Conservation (phyloP, 345 rosid genomes). For the Brassica nigra region DNA sequence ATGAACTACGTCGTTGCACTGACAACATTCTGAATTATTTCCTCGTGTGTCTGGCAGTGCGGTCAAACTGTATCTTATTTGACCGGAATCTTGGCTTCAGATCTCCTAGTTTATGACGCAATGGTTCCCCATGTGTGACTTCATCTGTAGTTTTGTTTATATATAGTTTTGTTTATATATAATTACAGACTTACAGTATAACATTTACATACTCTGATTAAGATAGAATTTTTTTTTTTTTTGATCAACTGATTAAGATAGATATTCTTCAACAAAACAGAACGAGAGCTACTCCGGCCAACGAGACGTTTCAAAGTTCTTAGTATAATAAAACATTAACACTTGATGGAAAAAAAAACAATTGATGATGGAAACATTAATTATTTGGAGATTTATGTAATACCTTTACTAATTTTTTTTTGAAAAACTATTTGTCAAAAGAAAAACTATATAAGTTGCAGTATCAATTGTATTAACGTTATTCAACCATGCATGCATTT, state of each 20-base stretch:
- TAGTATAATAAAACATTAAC: background rate
- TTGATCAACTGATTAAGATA: background rate
- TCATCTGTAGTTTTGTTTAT: conserved; percentile 7
- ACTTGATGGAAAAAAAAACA: background rate
- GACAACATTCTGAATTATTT: conserved; percentile 17
- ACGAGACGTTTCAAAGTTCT: background rate
- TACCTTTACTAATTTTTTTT: background rate
- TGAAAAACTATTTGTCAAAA: background rate
- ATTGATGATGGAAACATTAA: background rate
- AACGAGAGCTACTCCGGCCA: background rate
- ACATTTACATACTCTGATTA: background rate
- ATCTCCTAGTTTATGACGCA: conserved; percentile 19
- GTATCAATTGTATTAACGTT: background rate
- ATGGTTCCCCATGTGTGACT: conserved; percentile 10
- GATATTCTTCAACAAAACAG: background rate
- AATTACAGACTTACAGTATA: background rate
- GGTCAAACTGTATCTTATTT: conserved; percentile 15
- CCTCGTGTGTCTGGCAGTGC: conserved; percentile 31
- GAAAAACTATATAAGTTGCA: background rate
- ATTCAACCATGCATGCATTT: background rate
- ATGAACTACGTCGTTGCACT: background rate
- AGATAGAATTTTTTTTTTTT: too few relatives aligned
- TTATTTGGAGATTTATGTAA: background rate
- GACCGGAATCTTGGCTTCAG: conserved; percentile 5
- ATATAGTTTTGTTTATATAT: too few relatives aligned